Base-by-base conservation (phyloP, 352 stramenopile genomes). In the Phytophthora megakarya region DNA sequence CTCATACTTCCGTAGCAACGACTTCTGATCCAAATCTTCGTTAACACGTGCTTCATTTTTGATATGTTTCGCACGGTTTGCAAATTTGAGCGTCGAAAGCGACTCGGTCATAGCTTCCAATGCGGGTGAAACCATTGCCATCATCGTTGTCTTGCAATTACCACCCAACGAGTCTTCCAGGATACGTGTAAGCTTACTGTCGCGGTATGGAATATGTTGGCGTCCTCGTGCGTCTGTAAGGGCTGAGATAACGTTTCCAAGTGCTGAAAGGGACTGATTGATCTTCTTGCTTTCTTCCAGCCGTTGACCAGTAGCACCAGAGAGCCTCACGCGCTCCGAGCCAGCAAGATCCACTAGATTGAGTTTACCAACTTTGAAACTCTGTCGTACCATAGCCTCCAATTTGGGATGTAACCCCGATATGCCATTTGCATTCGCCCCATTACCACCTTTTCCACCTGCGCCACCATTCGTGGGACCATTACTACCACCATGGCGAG, bases 91-190 rank as follows among this genome's bases (percentile, higher is more conserved):
- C n/a, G 93, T 98, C 4, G 86, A 96, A 0, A 98, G 54, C 39
- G 89, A 97, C 69, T 98, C 93, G 16, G 89, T 90, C 70, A 97
- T 97, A 4, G 88, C 84, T 22, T 95, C 85, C 1, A 92, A 67
- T 1, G 82, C 90, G n/a, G 95, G 94, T 5, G 84, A 97, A 61
- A 98, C 93, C 90, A 98, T 98, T 4, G 92, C 93, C 85, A 98
- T 98, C 95, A 98, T 98, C 18, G 90, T 97, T 11, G 94, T 98
- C 70, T 97, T 98, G 78, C 94, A 98, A 61, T 98, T 98, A 6
- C 91, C 90, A 21, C 90, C 89, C 0, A 97, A 64, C 13, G 82
- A 92, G 57, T 96, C 85, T 53, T 96, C 84, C 6, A 98, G 61
- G 40, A 98, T 97, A 6, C 92, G 78, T 13, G 92, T 98, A n/a